Base-by-base conservation (phyloP, 106 monocot genomes). In the Iris macrosiphon region DNA sequence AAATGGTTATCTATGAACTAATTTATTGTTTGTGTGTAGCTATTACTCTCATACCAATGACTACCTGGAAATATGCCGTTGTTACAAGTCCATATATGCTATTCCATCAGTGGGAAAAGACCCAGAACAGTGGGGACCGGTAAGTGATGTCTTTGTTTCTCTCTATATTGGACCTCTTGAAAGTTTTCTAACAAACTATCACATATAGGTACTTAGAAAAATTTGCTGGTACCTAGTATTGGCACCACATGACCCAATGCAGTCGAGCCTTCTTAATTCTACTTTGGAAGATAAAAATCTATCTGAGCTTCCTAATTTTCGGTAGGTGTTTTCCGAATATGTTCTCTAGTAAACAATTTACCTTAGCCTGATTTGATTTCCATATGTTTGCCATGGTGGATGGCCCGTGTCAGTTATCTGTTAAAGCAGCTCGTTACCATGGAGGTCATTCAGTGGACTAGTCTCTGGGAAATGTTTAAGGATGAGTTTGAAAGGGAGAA, bases 201-300 rank as follows among this genome's bases (percentile, higher is more conserved):
- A 29, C 4, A 35, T 77, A 2, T 65, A 93, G 93, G 77, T 93
- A 29, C 77, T 93, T 5, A 79, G 93, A 60, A 93, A 93, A 70
- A 93, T 93, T 50, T 93, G 87, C 47, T 93, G 93, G 93, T 87
- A 83, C 37, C 20, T 93, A 14, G 93, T 80, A 3, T 62, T 93
- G 61, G 41, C 93, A n/a, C 87, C 93, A 40, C 80, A 93, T 54
- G 93, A 83, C 52, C 75, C 93, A 17, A 93, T 93, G 93, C 93
- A 93, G 60, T 83, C 93, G 22, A 93, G 93, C 51, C 87, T 93
- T 68, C 87, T 87, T 15, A 93, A 78, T 64, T 74, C 93, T 62
- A 83, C 87, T 18, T 49, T 87, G 42, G 93, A 93, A 40, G 87
- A 93, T 55, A 87, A 93, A 69, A 83, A 93, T 62, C 57, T 93